A percentile compares a stretch with the other conserved stretches of the same genome.
These are phyloP conservation scores for Bolboschoenoplectus hybrid DNA, from an alignment of 202 grass and related monocot genomes.

Conservation along the genomic window DNA sequence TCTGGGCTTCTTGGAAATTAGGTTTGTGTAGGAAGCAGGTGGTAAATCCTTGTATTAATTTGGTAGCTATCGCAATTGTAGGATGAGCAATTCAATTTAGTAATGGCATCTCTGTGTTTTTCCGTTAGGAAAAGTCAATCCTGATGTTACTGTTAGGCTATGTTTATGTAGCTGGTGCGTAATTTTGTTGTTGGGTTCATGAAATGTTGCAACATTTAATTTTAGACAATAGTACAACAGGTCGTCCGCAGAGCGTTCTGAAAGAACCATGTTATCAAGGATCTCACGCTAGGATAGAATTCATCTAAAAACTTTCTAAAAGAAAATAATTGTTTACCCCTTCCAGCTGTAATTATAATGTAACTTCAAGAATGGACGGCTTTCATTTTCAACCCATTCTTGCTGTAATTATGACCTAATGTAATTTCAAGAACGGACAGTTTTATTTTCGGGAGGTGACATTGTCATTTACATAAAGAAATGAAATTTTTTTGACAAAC, in stretches of 20 bases:
- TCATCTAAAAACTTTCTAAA: no score
- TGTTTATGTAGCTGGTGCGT: neutral
- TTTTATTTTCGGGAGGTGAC: neutral
- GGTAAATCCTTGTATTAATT: slow-evolving; percentile 33
- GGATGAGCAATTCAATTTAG: slow-evolving; percentile 33
- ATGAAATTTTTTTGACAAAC: neutral
- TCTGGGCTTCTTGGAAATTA: slow-evolving; percentile 27
- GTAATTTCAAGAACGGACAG: neutral
- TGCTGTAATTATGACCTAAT: neutral
- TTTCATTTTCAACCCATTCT: neutral
- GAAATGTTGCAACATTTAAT: neutral
- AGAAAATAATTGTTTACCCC: neutral
- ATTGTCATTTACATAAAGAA: neutral
- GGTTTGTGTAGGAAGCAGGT: slow-evolving; percentile 39
- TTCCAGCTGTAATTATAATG: neutral
- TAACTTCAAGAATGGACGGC: neutral
- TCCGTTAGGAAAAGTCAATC: neutral
- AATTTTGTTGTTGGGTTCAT: neutral
- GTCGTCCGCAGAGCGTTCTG: neutral
- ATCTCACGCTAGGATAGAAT: neutral
- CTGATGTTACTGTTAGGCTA: neutral
- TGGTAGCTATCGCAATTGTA: slow-evolving; percentile 12
- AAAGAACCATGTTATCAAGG: neutral
- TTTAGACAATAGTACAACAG: neutral
- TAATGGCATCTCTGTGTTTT: neutral